A percentile compares a stretch with the other conserved stretches of the same genome.
phyloP scores from a whole-genome alignment of 2,329 filamentous ascomycete genomes.

The Hypoxylon sp. region DNA sequence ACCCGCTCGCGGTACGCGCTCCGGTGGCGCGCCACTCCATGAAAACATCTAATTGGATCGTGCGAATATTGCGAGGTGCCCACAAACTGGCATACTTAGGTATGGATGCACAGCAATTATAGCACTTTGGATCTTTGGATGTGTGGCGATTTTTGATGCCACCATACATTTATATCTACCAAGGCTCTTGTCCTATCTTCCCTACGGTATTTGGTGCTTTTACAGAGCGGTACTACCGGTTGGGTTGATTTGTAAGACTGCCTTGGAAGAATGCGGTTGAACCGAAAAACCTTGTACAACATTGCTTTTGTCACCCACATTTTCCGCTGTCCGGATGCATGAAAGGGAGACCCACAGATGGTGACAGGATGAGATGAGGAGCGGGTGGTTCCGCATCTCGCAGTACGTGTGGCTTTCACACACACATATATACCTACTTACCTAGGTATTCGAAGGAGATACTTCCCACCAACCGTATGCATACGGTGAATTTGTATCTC shows the following conservation, averaged over 20 bases:
- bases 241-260: slow-evolving; percentile 19
- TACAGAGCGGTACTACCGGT: slow-evolving; percentile 1
- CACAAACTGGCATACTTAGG: slow-evolving; percentile 15
- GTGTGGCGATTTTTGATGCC: background rate
- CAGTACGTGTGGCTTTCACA: background rate
- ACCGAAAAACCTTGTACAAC: background rate
- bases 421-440: too few relatives aligned
- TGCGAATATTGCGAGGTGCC: slow-evolving; percentile 5
- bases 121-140: slow-evolving; percentile 23
- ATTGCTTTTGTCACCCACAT: slow-evolving; percentile 1
- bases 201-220: slow-evolving; percentile 8
- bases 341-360: background rate
- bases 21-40: slow-evolving; percentile 8
- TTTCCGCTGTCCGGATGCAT: background rate
- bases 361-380: slow-evolving; percentile 3
- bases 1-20: background rate
- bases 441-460: background rate
- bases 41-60: slow-evolving; percentile 22
- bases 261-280: slow-evolving; percentile 7
- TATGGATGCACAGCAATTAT: slow-evolving; percentile 14
- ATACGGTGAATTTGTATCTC: background rate
- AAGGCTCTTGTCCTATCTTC: background rate
- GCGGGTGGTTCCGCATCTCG: background rate
- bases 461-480: slow-evolving; percentile 3
- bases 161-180: slow-evolving; percentile 2